Base-by-base conservation (phyloP, 2,329 filamentous ascomycete genomes). In the Clathrospora elynae region DNA sequence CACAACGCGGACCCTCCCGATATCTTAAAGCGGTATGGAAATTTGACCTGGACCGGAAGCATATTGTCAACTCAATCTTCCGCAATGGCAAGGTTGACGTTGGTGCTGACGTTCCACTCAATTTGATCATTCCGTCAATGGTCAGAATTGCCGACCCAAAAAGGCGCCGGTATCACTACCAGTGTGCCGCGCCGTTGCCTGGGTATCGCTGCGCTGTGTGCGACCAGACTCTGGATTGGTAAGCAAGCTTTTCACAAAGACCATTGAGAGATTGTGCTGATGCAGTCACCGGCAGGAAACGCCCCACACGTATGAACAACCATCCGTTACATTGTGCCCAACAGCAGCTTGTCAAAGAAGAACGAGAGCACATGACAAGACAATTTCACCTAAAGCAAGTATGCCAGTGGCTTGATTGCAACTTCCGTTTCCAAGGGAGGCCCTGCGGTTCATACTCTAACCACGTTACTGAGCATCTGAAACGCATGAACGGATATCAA, bases 1-100 rank as follows among this genome's bases (percentile, higher is more conserved):
- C 7, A 29, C 14, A 35, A 10, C 30, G 16, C 22, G 8, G 22
- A 5, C 31, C 13, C 14, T 7, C 18, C n/a, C 40, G 25, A 24
- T 43, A 43, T 26, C 16, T 43, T 10, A 12, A 36, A 37, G 40
- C 32, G 6, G 13, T 43, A 6, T 32, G 5, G 13, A 37, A 43
- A 18, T 37, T 36, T 32, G 18, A 43, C 14, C 32, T 26, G 9
- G 6, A 43, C 13, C 11, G 20, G 10, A 30, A 28, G 31, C 13
- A 17, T n/a, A 29, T 43, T 1, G 3, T n/a, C 10, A 33, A 22
- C 2, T 5, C 24, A 6, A 5, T 42, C 1, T 36, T 28, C 22
- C 34, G 23, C 8, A 4, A 12, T 3, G 26, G 17, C 24, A 24
- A 12, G 5, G 20, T 18, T n/a, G n/a, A n/a, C n/a, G n/a, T n/a